Evolutionary conservation across 1,284 basidiomycete genomes (phyloP), one percentile per base, ranked within the genome.

Genomic region (Leucoagaricus sp.): DNA sequence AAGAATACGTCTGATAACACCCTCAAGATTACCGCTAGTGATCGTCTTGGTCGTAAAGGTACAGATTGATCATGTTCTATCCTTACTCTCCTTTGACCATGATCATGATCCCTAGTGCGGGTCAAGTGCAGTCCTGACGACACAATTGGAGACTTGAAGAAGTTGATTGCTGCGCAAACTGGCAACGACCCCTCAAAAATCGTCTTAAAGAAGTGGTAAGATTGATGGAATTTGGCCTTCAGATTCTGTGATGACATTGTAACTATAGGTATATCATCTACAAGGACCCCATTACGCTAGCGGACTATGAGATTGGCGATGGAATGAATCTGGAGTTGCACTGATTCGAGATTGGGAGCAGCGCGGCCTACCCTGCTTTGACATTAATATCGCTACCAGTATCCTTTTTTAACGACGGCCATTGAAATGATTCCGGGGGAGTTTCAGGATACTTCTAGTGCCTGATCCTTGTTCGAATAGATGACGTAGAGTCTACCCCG

Each of bases 31-130:
- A 96, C 96, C 64, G 96, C 94, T 7, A 98, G 98, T 75, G 96
- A 98, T 79, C 90, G 96, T 69, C 82, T 98, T 54, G 96, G 96
- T 48, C 87, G 93, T 58, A 98, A 97, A 89, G 96, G 96, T 94
- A 28, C 47, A 23, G 26, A 12, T 26, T 25, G 25, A 33, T 10
- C 53, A 23, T 10, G 21, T n/a, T 13, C 9, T 44, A n/a, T 28
- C 26, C 7, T 49, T 17, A 23, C 21, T 25, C 15, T 7, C 17
- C n/a, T 7, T 28, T 46, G 33, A 29, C n/a, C 46, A 17, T 17
- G 12, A 17, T 36, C 55, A n/a, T 9, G 47, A 36, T n/a, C 29
- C 0, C 64, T n/a, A 95, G 93, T 96, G 51, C 90, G 92, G 62
- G 92, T 96, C 67, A 96, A 97, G 75, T 94, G 91, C 75, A 90